Conservation (phyloP, 768 basidiomycete genomes). For the Boletus vermiculosoides region DNA sequence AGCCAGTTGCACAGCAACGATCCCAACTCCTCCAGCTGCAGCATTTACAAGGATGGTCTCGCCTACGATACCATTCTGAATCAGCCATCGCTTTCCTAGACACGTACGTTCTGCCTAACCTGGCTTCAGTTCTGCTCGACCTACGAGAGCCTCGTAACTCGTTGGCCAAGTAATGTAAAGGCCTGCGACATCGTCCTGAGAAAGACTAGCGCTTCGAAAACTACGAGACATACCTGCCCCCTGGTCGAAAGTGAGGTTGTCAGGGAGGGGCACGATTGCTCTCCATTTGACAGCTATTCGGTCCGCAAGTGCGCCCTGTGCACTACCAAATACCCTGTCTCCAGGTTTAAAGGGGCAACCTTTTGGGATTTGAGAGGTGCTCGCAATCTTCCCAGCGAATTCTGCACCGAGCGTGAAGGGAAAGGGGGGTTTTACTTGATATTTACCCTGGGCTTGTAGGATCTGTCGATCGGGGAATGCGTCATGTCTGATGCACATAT, state of each 20-base stretch:
- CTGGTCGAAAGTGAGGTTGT: constrained; percentile 76
- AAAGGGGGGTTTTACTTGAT: constrained; percentile 78
- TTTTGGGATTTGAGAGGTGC: constrained; percentile 69
- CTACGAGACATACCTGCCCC: constrained; percentile 62
- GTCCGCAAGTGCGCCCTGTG: constrained; percentile 81
- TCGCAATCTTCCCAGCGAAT: constrained; percentile 76
- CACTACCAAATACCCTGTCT: constrained; percentile 84
- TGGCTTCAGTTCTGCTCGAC: constrained; percentile 73
- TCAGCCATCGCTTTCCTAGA: constrained; percentile 8
- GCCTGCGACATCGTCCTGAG: constrained; percentile 41
- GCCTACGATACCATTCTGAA: constrained; percentile 39
- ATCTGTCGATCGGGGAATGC: constrained; percentile 44
- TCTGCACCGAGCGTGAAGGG: constrained; percentile 87
- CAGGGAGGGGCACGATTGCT: constrained; percentile 64
- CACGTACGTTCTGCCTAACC: constrained; percentile 42
- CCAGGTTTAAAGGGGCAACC: constrained; percentile 79
- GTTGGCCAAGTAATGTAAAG: constrained; percentile 91
- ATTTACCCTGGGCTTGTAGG: constrained; percentile 85
- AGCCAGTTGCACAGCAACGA: constrained; percentile 88
- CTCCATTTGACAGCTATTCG: constrained; percentile 56
- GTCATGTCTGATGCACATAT: constrained; percentile 5
- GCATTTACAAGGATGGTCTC: constrained; percentile 94
- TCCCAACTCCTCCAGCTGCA: constrained; percentile 94
- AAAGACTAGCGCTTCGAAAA: neutral
- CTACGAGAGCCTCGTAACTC: constrained; percentile 87